A percentile compares a stretch with the other conserved stretches of the same genome.
phyloP scores from a whole-genome alignment of 257 asterid genomes.

The Penstemon eatonii region DNA sequence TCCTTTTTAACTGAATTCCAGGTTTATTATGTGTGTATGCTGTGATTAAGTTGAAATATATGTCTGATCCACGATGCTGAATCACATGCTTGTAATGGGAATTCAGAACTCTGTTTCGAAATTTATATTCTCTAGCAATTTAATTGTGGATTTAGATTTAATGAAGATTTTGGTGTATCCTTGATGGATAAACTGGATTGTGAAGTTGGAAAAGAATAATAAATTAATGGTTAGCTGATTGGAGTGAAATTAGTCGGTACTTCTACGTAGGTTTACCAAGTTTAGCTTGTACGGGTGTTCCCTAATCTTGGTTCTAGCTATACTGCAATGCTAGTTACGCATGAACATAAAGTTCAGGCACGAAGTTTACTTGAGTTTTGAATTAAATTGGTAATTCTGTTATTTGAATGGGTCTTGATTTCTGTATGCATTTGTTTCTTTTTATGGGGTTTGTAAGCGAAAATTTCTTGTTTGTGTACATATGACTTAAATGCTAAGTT shows the following conservation, averaged over 20 bases:
- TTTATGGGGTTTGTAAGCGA: neutral
- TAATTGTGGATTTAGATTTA: constrained; percentile 12
- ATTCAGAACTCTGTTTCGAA: constrained; percentile 27
- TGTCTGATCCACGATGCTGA: constrained; percentile 23
- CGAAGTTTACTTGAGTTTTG: constrained; percentile 9
- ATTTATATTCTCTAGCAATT: neutral
- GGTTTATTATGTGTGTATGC: constrained; percentile 5
- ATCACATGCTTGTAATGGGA: constrained; percentile 29
- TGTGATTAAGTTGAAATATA: constrained; percentile 25
- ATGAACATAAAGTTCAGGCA: constrained; percentile 1
- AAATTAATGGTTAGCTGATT: constrained; percentile 4
- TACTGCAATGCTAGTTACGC: constrained; percentile 1
- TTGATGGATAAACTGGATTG: neutral
- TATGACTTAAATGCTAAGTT: neutral
- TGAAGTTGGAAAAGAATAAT: constrained; percentile 16
- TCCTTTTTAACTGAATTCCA: constrained; percentile 26
- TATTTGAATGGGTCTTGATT: constrained; percentile 12
- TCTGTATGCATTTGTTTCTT: neutral
- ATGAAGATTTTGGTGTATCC: constrained; percentile 3
- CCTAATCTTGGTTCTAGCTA: constrained; percentile 1
- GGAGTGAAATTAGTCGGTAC: neutral
- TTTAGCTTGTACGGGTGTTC: constrained; percentile 17
- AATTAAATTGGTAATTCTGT: constrained; percentile 1
- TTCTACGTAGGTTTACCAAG: neutral
- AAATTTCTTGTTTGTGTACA: neutral